Evolutionary conservation across 208 protist genomes (phyloP).

Genomic region (Leishmania tarentolae): DNA sequence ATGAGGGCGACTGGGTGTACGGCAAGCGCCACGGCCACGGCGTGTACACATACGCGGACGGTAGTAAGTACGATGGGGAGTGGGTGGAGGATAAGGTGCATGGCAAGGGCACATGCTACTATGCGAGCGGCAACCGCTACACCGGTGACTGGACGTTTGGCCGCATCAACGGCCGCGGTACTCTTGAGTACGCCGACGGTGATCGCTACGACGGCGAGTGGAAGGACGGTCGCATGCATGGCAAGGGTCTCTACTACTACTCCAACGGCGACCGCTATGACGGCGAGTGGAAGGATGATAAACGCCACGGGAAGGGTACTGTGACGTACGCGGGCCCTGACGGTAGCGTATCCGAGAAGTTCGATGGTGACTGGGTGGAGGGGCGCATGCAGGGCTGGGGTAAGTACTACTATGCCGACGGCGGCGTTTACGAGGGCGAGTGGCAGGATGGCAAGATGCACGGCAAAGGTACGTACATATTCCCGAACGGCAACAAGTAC

Average conservation of each 20-base stretch:
- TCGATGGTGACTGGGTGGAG: slow-evolving; percentile 94
- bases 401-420: slow-evolving; percentile 94
- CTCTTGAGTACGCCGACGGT: slow-evolving; percentile 90
- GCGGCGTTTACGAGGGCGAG: slow-evolving; percentile 92
- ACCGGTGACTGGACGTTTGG: slow-evolving; percentile 91
- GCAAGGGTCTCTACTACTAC: slow-evolving; percentile 91
- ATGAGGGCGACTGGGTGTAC: slow-evolving; percentile 95
- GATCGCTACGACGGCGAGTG: slow-evolving; percentile 93
- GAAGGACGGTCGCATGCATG: slow-evolving; percentile 94
- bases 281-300: slow-evolving; percentile 93
- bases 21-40: slow-evolving; percentile 94
- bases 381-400: slow-evolving; percentile 95
- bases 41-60: slow-evolving; percentile 93
- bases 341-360: slow-evolving; percentile 92
- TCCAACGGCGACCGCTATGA: slow-evolving; percentile 92
- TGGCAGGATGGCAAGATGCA: slow-evolving; percentile 93
- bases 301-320: slow-evolving; percentile 92
- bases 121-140: slow-evolving; percentile 90
- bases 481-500: slow-evolving; percentile 95
- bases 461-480: slow-evolving; percentile 92
- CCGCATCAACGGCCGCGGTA: slow-evolving; percentile 91
- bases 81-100: slow-evolving; percentile 96
- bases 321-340: slow-evolving; percentile 92
- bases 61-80: slow-evolving; percentile 91
- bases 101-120: slow-evolving; percentile 92